phyloP scores from a whole-genome alignment of 2,329 filamentous ascomycete genomes.

The Alternaria arborescens region DNA sequence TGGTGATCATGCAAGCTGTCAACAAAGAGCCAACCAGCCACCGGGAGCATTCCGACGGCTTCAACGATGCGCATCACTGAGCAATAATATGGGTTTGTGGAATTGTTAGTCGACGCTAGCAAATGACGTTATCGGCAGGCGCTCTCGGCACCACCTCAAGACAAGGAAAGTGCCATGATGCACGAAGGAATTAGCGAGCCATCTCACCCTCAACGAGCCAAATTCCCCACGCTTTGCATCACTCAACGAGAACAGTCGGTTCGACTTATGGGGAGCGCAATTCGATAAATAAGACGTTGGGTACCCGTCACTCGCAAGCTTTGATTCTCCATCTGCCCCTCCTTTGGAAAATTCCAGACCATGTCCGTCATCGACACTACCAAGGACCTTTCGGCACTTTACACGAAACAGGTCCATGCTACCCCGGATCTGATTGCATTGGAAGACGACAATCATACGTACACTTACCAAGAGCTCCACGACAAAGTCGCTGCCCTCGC shows the following conservation, averaged over 20 bases:
- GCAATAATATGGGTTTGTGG: slow-evolving; percentile 25
- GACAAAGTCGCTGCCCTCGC: slow-evolving; percentile 71
- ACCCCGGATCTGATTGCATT: slow-evolving; percentile 76
- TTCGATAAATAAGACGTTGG: slow-evolving; percentile 32
- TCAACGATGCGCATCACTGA: slow-evolving; percentile 18
- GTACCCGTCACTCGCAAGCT: slow-evolving; percentile 15
- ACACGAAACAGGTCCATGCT: slow-evolving; percentile 71
- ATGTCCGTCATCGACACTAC: slow-evolving; percentile 75
- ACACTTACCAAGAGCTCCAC: slow-evolving; percentile 79
- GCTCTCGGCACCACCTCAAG: slow-evolving; percentile 17
- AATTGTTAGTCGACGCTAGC: slow-evolving; percentile 19
- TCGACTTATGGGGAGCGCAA: slow-evolving; percentile 21
- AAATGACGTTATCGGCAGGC: slow-evolving; percentile 32
- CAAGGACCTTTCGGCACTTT: slow-evolving; percentile 77
- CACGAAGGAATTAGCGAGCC: slow-evolving; percentile 23
- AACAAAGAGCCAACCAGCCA: slow-evolving; percentile 16
- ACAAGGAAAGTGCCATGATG: slow-evolving; percentile 19
- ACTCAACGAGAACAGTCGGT: slow-evolving; percentile 23
- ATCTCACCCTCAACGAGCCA: slow-evolving; percentile 21
- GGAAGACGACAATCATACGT: slow-evolving; percentile 72
- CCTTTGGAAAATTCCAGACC: slow-evolving; percentile 21
- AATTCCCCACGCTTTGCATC: slow-evolving; percentile 30
- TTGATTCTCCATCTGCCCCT: slow-evolving; percentile 12
- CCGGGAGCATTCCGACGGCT: slow-evolving; percentile 4
- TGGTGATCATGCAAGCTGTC: slow-evolving; percentile 12